Conservation (phyloP, 2,329 filamentous ascomycete species). For the Raffaelea arxii region DNA sequence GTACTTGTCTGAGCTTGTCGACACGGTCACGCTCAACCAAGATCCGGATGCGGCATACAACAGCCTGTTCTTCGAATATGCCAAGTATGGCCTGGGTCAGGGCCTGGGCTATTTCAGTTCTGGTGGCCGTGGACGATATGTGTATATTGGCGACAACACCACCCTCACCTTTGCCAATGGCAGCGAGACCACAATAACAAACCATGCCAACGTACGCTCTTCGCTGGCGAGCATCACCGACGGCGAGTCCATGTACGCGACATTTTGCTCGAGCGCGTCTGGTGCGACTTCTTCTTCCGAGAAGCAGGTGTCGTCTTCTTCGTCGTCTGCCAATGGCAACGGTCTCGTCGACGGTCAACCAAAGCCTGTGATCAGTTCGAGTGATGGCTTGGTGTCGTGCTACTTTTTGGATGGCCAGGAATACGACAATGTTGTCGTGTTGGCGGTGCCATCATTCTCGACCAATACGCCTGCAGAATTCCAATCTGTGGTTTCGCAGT, state of each 20-base stretch:
- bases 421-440: conserved; percentile 23
- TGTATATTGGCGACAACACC: conserved; percentile 22
- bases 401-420: conserved; percentile 22
- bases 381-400: conserved; percentile 20
- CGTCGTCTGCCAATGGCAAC: background rate
- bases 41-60: conserved; percentile 26
- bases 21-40: conserved; percentile 23
- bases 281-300: too few relatives aligned
- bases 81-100: conserved; percentile 10
- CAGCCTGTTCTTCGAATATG: conserved; percentile 24
- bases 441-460: conserved; percentile 19
- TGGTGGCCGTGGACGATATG: conserved; percentile 20
- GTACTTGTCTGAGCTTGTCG: conserved; percentile 32
- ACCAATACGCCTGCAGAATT: conserved; percentile 19
- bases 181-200: conserved; percentile 19
- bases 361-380: conserved; percentile 18
- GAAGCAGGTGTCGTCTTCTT: conserved; percentile 2
- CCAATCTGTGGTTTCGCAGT: conserved; percentile 22
- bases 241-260: conserved; percentile 22
- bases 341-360: conserved; percentile 16
- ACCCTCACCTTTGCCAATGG: conserved; percentile 28
- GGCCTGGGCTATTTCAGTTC: conserved; percentile 20
- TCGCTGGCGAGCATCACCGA: conserved; percentile 21
- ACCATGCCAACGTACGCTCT: conserved; percentile 20
- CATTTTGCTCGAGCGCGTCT: conserved; percentile 21